Evolutionary conservation across 2,329 filamentous ascomycete species (phyloP).

Genomic region (Sporothrix sp.): DNA sequence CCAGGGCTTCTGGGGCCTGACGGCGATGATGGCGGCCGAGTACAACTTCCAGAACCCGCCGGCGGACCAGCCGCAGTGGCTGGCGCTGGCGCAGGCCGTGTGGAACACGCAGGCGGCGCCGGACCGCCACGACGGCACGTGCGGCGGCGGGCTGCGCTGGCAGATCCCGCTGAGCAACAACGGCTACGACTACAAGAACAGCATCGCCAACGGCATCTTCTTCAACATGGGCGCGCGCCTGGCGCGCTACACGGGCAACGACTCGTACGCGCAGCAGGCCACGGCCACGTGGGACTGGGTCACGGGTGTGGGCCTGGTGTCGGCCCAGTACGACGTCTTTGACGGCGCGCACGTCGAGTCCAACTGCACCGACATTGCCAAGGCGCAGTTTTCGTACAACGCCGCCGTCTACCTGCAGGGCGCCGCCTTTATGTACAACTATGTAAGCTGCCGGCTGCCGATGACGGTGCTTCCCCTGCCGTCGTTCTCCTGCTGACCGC

Average conservation of each 20-base stretch:
- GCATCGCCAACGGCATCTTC: constrained; percentile 41
- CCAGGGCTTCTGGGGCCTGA: constrained; percentile 64
- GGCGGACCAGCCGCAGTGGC: constrained; percentile 50
- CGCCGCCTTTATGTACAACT: constrained; percentile 20
- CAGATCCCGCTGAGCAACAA: constrained; percentile 77
- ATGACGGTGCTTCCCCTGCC: too few species aligned
- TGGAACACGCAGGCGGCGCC: constrained; percentile 64
- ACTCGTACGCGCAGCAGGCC: constrained; percentile 69
- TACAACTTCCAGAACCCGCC: constrained; percentile 55
- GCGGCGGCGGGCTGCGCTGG: constrained; percentile 68
- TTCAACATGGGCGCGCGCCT: constrained; percentile 49
- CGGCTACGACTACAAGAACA: constrained; percentile 62
- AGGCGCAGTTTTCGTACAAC: constrained; percentile 20
- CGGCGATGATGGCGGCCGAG: constrained; percentile 62
- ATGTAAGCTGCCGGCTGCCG: constrained; percentile 27
- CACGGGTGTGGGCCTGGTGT: constrained; percentile 45
- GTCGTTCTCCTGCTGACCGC: constrained; percentile 22
- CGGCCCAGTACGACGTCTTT: constrained; percentile 46
- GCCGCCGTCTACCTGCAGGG: constrained; percentile 18
- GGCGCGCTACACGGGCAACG: constrained; percentile 63
- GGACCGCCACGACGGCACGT: constrained; percentile 57
- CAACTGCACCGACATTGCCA: constrained; percentile 46
- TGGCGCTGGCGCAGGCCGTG: constrained; percentile 65
- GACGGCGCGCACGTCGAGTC: constrained; percentile 49
- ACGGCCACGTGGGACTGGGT: constrained; percentile 66